phyloP scores from a whole-genome alignment of 2,329 filamentous ascomycete genomes.

The Alternaria infectoria region DNA sequence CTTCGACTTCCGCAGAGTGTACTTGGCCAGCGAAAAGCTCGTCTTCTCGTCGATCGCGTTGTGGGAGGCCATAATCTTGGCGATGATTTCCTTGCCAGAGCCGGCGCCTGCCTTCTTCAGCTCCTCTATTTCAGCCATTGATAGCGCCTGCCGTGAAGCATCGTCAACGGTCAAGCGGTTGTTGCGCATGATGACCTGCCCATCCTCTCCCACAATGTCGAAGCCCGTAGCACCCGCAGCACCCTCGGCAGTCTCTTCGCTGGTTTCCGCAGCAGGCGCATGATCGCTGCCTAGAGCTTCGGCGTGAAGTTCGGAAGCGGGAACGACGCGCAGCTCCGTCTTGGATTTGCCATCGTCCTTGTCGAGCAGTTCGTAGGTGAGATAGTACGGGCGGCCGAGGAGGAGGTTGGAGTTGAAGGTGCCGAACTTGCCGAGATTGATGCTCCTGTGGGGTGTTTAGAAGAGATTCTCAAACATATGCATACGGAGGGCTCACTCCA shows the following conservation, averaged over 20 bases:
- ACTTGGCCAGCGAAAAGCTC: conserved; percentile 90
- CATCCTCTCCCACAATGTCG: conserved; percentile 57
- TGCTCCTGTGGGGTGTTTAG: conserved; percentile 63
- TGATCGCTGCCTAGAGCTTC: conserved; percentile 69
- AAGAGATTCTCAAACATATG: neutral
- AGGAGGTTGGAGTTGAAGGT: conserved; percentile 88
- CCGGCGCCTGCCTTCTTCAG: conserved; percentile 75
- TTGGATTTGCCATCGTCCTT: conserved; percentile 67
- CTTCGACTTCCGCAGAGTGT: conserved; percentile 89
- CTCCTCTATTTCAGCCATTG: conserved; percentile 72
- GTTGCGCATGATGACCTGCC: conserved; percentile 62
- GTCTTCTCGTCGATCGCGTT: conserved; percentile 93
- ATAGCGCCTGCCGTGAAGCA: conserved; percentile 74
- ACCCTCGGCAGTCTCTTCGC: conserved; percentile 43
- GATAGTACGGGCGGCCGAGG: conserved; percentile 86
- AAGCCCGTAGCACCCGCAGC: conserved; percentile 46
- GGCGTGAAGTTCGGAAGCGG: conserved; percentile 81
- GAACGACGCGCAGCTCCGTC: conserved; percentile 76
- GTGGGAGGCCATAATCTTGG: conserved; percentile 90
- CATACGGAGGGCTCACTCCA: conserved; percentile 38
- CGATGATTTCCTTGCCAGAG: conserved; percentile 86
- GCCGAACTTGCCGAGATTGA: conserved; percentile 92
- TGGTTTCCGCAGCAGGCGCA: conserved; percentile 47
- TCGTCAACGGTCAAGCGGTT: conserved; percentile 70
- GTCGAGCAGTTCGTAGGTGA: conserved; percentile 89